These are phyloP conservation scores for Tilletiopsis washingtonensis DNA, from an alignment of 1,284 basidiomycete genomes.

Conservation along the genomic window DNA sequence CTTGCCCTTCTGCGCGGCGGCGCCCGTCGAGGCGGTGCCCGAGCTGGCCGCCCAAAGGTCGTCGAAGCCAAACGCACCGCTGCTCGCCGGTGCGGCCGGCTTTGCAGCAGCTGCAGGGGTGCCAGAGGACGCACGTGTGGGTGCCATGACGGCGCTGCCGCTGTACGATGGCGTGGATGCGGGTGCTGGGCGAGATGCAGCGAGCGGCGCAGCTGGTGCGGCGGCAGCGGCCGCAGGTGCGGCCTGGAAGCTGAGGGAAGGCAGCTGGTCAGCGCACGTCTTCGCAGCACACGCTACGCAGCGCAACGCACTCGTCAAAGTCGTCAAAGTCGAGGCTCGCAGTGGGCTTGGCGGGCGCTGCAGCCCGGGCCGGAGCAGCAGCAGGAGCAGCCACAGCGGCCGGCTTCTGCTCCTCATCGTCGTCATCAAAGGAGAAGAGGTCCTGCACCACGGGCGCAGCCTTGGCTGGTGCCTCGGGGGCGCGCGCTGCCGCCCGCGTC, in stretches of 20 bases:
- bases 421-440: conserved; percentile 70
- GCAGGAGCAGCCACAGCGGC: conserved; percentile 3
- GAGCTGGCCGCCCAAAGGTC: conserved; percentile 83
- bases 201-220: conserved; percentile 12
- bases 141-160: not conserved
- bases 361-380: conserved; percentile 1
- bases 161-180: no score
- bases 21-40: conserved; percentile 47
- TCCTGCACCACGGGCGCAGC: conserved; percentile 43
- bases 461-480: conserved; percentile 19
- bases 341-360: conserved; percentile 2
- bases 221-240: conserved; percentile 9
- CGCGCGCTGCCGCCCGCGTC: conserved; percentile 4
- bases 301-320: conserved; percentile 51
- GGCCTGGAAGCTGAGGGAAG: not conserved
- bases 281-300: not conserved
- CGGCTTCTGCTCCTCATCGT: conserved; percentile 54
- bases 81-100: no score
- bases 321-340: conserved; percentile 30
- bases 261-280: not conserved
- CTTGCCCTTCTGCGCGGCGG: conserved; percentile 12
- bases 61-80: conserved; percentile 57
- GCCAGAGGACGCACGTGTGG: not conserved
- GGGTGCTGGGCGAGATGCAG: conserved; percentile 7
- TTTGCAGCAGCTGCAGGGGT: no score